Evolutionary conservation across 441 rosid species (phyloP).

Genomic region (Populus hybrid): DNA sequence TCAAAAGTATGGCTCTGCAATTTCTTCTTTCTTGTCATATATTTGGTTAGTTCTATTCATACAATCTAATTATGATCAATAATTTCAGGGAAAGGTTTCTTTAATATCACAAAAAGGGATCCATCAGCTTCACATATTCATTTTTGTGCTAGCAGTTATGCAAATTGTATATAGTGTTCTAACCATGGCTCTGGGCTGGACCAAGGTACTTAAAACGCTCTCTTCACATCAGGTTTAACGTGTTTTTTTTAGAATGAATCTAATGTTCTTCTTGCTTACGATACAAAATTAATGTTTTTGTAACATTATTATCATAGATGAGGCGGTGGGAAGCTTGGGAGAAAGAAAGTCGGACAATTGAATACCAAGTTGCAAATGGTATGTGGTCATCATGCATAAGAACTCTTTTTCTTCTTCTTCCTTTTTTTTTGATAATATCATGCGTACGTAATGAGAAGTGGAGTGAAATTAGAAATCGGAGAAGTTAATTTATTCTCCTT

Average conservation of each 20-base stretch:
- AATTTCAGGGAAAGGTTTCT: conserved; percentile 45
- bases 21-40: neutral
- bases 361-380: conserved; percentile 42
- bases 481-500: neutral
- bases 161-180: conserved; percentile 56
- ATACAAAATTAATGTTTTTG: neutral
- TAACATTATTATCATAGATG: conserved; percentile 21
- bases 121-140: conserved; percentile 56
- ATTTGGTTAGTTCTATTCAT: neutral
- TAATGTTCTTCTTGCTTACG: neutral
- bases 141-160: conserved; percentile 65
- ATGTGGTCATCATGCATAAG: neutral
- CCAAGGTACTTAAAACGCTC: conserved; percentile 41
- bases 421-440: no score
- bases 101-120: conserved; percentile 54
- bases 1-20: neutral
- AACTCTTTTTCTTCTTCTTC: neutral
- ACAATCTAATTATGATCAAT: neutral
- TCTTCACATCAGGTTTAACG: neutral
- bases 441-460: neutral
- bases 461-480: neutral
- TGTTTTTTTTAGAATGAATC: neutral
- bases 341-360: conserved; percentile 35
- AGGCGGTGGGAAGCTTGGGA: conserved; percentile 50
- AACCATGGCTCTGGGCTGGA: conserved; percentile 63